A percentile compares a stretch with the other conserved stretches of the same genome.
phyloP scores from a whole-genome alignment of 257 asterid genomes.

The Perilla frutescens region DNA sequence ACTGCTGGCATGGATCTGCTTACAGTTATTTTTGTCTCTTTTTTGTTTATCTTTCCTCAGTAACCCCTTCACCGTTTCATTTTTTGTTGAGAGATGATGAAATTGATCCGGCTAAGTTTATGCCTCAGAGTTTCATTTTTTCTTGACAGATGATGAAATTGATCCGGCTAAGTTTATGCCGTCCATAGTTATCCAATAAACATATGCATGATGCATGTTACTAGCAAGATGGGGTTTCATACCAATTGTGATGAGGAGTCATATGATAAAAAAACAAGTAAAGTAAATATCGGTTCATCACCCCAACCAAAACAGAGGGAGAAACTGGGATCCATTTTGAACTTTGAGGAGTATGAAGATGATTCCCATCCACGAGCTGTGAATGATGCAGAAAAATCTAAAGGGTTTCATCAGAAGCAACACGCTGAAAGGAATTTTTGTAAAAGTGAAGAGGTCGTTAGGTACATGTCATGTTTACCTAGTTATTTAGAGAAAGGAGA shows the following conservation, averaged over 20 bases:
- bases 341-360: slow-evolving; percentile 44
- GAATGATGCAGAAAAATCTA: slow-evolving; percentile 40
- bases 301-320: slow-evolving; percentile 40
- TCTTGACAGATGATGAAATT: slow-evolving; percentile 16
- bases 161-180: neutral
- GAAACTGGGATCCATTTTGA: slow-evolving; percentile 61
- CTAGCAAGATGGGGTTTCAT: slow-evolving; percentile 46
- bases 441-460: slow-evolving; percentile 68
- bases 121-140: too few relatives aligned
- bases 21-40: slow-evolving; percentile 1
- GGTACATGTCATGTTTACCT: slow-evolving; percentile 86
- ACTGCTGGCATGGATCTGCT: slow-evolving; percentile 7
- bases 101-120: neutral
- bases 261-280: slow-evolving; percentile 31
- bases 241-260: slow-evolving; percentile 33
- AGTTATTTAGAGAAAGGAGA: slow-evolving; percentile 64
- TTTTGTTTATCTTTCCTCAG: neutral
- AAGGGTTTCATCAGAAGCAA: slow-evolving; percentile 45
- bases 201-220: slow-evolving; percentile 19
- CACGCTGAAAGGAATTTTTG: slow-evolving; percentile 30
- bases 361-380: slow-evolving; percentile 45
- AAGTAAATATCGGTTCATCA: slow-evolving; percentile 22
- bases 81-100: slow-evolving; percentile 11
- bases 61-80: neutral
- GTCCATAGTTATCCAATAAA: neutral